Percentiles rank a stretch among this genome's conserved stretches.
phyloP scores from a whole-genome alignment of 164 flowering plant genomes.

The Stephania japonica region DNA sequence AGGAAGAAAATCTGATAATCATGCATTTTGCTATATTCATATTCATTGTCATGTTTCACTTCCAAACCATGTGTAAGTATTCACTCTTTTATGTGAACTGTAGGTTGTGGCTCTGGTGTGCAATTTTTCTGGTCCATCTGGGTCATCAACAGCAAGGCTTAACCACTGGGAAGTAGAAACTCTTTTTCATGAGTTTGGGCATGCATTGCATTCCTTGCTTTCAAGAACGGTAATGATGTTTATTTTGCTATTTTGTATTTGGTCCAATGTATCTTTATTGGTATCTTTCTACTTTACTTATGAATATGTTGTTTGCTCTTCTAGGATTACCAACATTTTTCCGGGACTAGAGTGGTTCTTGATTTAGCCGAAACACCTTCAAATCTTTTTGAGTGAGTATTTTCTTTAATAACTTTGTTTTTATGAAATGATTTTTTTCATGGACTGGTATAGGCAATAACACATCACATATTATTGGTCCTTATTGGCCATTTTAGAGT shows the following conservation, averaged over 20 bases:
- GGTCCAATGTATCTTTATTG: neutral
- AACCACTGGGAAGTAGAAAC: conserved; percentile 87
- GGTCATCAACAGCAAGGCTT: conserved; percentile 52
- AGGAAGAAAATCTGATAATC: neutral
- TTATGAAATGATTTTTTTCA: neutral
- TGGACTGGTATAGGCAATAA: neutral
- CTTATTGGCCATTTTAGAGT: neutral
- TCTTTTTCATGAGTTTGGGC: conserved; percentile 98
- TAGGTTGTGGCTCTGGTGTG: conserved; percentile 97
- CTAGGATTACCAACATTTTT: conserved; percentile 95
- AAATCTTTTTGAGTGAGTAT: conserved; percentile 91
- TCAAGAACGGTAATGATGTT: conserved; percentile 75
- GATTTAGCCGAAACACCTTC: conserved; percentile 97
- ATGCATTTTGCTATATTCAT: neutral
- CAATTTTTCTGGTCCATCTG: conserved; percentile 60
- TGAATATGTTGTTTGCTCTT: conserved; percentile 6
- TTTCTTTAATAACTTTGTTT: neutral
- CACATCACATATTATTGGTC: neutral
- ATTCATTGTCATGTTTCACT: neutral
- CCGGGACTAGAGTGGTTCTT: conserved; percentile 90
- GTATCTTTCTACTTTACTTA: neutral
- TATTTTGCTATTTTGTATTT: neutral
- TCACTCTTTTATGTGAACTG: conserved; percentile 9
- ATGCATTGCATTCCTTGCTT: conserved; percentile 94
- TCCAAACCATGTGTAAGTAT: neutral